Evolutionary conservation across 2,329 filamentous ascomycete genomes (phyloP), one percentile per base, ranked within the genome.

Genomic region (Zymoseptoria brevis): DNA sequence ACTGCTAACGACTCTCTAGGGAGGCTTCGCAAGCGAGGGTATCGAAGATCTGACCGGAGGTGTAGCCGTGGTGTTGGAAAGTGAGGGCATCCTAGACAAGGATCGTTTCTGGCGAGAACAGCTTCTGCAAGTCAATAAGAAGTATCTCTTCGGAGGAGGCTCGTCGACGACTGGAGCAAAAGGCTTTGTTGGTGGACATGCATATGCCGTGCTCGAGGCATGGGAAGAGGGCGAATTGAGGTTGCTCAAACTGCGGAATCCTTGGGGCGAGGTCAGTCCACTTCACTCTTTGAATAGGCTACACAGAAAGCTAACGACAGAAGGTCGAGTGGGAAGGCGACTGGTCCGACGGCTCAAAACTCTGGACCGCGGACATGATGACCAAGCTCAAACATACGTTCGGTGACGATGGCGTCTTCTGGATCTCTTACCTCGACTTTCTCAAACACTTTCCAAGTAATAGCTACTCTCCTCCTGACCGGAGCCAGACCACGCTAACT

Each of bases 31-130:
- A 81, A 19, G 80, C 8, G 82, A 84, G 66, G 82, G 80, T 1
- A 80, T 84, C 58, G 82, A 84, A 67, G 82, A 84, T 63, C 69
- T 84, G 26, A 84, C 82, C 19, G 61, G 63, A 22, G 87, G 87
- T 24, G 85, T 90, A 11, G 88, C 86, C 0, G 86, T 84, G 0
- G 84, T 88, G 68, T 74, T 90, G 9, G 81, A 87, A 51, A 83
- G 84, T 1, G 83, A 83, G 0, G 87, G 90, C 66, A 88, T 91
- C 41, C 79, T 90, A 3, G 86, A 94, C 69, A 87, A 87, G 60
- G 86, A 96, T 55, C 81, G 84, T 21, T 95, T 96, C 71, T 96
- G 90, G 91, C 83, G 81, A 1, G 85, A 93, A 45, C 88, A 94
- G 70, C 80, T 96, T 22, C 83, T 86, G 73, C 85, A 87, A 62